Evolutionary conservation across 1,139 yeast genomes (phyloP).

Genomic region (Nakaseomyces kungkrabaensis): DNA sequence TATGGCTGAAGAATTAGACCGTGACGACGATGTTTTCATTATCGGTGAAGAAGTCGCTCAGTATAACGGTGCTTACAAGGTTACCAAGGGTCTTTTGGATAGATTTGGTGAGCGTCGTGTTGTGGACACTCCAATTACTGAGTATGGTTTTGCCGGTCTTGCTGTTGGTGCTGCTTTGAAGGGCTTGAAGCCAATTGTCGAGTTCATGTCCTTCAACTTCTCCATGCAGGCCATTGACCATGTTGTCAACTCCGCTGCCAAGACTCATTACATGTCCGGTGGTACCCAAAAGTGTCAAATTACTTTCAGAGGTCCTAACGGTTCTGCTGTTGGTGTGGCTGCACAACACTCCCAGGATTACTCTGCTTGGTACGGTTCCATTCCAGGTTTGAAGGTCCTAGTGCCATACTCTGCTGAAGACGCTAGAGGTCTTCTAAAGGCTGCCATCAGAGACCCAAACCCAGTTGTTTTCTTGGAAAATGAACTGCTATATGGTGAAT

Average conservation of each 20-base stretch:
- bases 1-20: slow-evolving; percentile 93
- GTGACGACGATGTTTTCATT: slow-evolving; percentile 86
- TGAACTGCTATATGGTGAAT: slow-evolving; percentile 88
- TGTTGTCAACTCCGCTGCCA: slow-evolving; percentile 95
- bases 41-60: slow-evolving; percentile 99
- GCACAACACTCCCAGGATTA: slow-evolving; percentile 99
- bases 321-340: slow-evolving; percentile 99
- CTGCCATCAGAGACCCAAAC: slow-evolving; percentile 96
- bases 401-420: slow-evolving; percentile 96
- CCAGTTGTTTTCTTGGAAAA: slow-evolving; percentile 94
- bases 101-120: slow-evolving; percentile 96
- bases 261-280: slow-evolving; percentile 98
- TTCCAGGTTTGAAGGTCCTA: slow-evolving; percentile 94
- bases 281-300: slow-evolving; percentile 96
- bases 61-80: slow-evolving; percentile 98
- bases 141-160: slow-evolving; percentile 97
- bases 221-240: slow-evolving; percentile 99
- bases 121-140: slow-evolving; percentile 97
- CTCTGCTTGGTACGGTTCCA: slow-evolving; percentile 95
- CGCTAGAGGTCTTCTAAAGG: slow-evolving; percentile 89
- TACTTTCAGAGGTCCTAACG: slow-evolving; percentile 98
- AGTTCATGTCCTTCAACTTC: slow-evolving; percentile 97
- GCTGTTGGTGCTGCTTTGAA: slow-evolving; percentile 97
- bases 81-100: slow-evolving; percentile 90
- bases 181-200: slow-evolving; percentile 94